Base-by-base conservation (phyloP, 1,284 basidiomycete genomes). In the Apiotrichum gamsii region DNA sequence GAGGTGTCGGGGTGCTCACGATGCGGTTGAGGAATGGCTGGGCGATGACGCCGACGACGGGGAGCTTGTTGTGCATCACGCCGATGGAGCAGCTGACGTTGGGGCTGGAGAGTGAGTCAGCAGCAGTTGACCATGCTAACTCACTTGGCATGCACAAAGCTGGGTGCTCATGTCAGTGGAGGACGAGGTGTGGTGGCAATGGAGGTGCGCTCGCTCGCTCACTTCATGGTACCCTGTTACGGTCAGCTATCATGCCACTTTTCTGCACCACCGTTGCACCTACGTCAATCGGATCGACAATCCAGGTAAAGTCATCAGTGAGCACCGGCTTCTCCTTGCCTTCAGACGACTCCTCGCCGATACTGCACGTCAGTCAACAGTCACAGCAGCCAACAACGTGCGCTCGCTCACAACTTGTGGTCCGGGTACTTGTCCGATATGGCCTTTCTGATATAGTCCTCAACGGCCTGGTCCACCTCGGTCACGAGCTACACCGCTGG, bases 391-490 rank as follows among this genome's bases (percentile, higher is more conserved):
- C n/a, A n/a, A n/a, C n/a, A n/a, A n/a, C 25, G 25, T 28, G 6
- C 8, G 8, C 25, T 28, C 25, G 25, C 65, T 40, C 40, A 69
- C 69, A 91, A 93, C 56, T 83, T 76, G 72, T 90, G 94, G 10
- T 70, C 60, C 0, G 90, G 90, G 67, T 87, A 95, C 41, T 73
- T 76, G 24, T 74, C 72, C 16, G 75, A 72, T 44, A 96, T 82
- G 61, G 83, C 80, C 35, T 75, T 64, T 69, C 82, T 84, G 43
- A 96, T 88, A 45, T 93, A 76, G 55, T 87, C 82, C 70, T 96
- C 93, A 8, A 95, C 90, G 20, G 79, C 82, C 48, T 93, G 85
- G 70, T 98, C 93, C 59, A 89, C 94, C 73, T 95, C 87, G 0
- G 93, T 97, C 10, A 97, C 93, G 23, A 96, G 77, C 67, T 76